Conservation (phyloP, 2,329 filamentous ascomycete species). For the Monilinia fructicola region DNA sequence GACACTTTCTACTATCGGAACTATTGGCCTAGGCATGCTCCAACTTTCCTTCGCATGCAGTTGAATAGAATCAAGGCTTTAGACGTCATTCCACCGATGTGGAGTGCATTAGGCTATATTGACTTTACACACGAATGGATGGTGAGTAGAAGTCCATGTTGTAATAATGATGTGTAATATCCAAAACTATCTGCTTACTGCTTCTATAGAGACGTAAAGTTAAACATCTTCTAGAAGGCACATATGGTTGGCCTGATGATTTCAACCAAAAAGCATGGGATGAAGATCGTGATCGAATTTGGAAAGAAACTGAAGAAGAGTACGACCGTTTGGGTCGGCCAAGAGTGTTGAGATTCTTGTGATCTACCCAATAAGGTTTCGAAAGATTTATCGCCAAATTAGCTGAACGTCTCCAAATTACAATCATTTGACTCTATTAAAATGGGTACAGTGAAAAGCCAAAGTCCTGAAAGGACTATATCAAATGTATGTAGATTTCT, state of each 20-base stretch:
- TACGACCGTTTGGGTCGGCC: not conserved
- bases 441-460: not conserved
- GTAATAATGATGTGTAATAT: not conserved
- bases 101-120: not conserved
- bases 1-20: not conserved
- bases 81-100: not conserved
- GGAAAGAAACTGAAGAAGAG: not conserved
- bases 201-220: not conserved
- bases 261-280: constrained; percentile 5
- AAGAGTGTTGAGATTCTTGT: not conserved
- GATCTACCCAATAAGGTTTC: not conserved
- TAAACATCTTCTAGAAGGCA: not conserved
- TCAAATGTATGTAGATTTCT: not conserved
- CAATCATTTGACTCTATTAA: not conserved
- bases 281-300: not conserved
- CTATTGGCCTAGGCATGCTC: constrained; percentile 13
- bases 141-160: not conserved
- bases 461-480: not conserved
- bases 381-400: not conserved
- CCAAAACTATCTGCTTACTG: not conserved
- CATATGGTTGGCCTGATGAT: not conserved
- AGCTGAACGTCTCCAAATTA: not conserved
- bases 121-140: constrained; percentile 5
- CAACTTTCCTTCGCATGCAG: constrained; percentile 4
- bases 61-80: constrained; percentile 5